phyloP scores from a whole-genome alignment of 805 yeast species.

The Lipomyces kockii region DNA sequence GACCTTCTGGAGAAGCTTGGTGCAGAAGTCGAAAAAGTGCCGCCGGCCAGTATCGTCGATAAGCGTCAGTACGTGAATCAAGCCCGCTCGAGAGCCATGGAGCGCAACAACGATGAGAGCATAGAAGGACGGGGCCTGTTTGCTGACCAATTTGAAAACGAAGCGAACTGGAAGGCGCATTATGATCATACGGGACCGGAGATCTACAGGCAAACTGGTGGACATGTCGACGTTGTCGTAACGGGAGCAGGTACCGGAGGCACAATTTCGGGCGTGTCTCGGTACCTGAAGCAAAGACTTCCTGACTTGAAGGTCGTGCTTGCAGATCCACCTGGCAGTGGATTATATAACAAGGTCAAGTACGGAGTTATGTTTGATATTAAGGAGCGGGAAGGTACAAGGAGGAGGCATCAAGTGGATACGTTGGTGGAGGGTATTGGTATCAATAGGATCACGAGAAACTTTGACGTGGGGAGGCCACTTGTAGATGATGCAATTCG shows the following conservation, averaged over 20 bases:
- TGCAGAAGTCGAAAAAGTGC: slow-evolving; percentile 80
- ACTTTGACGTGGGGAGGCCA: slow-evolving; percentile 72
- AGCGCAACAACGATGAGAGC: slow-evolving; percentile 43
- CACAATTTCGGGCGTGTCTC: slow-evolving; percentile 89
- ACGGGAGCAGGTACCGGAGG: slow-evolving; percentile 98
- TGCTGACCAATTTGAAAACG: slow-evolving; percentile 96
- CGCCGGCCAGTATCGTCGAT: slow-evolving; percentile 95
- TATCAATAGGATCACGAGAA: slow-evolving; percentile 80
- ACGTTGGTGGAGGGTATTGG: slow-evolving; percentile 95
- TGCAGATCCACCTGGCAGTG: slow-evolving; percentile 97
- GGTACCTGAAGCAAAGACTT: slow-evolving; percentile 62
- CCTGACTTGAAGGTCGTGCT: slow-evolving; percentile 58
- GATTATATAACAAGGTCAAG: slow-evolving; percentile 81
- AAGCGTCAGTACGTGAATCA: slow-evolving; percentile 90
- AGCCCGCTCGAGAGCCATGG: slow-evolving; percentile 71
- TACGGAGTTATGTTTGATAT: slow-evolving; percentile 92
- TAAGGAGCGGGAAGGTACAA: slow-evolving; percentile 88
- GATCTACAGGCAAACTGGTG: slow-evolving; percentile 73
- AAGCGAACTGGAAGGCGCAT: slow-evolving; percentile 85
- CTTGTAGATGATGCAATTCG: slow-evolving; percentile 77
- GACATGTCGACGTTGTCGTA: slow-evolving; percentile 72
- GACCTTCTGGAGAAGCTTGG: slow-evolving; percentile 74
- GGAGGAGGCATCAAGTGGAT: slow-evolving; percentile 95
- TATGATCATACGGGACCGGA: slow-evolving; percentile 90
- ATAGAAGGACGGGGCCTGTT: slow-evolving; percentile 66